Conservation (phyloP, 805 yeast genomes). For the Zygoascus bituminiphila region DNA sequence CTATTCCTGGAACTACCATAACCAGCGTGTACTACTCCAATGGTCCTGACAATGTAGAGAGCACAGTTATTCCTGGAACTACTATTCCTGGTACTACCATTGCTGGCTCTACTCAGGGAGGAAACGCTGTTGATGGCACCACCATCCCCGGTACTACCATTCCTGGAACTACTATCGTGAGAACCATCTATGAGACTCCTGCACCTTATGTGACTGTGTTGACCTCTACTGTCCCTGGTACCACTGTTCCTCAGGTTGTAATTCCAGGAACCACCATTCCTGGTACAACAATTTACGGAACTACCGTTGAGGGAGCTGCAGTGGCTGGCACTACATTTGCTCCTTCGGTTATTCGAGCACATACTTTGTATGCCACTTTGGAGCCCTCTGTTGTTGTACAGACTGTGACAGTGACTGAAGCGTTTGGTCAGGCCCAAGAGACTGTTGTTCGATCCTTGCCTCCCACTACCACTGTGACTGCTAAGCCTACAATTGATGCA, state of each 20-base stretch:
- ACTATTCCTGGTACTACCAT: slow-evolving; percentile 19
- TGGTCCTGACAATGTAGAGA: not conserved
- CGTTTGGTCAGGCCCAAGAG: not conserved
- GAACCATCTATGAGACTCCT: not conserved
- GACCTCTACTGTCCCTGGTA: slow-evolving; percentile 11
- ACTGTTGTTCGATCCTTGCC: slow-evolving; percentile 12
- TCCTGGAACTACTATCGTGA: not conserved
- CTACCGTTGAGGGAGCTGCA: slow-evolving; percentile 1
- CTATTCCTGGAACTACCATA: not conserved
- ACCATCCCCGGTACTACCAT: slow-evolving; percentile 15
- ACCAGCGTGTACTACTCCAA: not conserved
- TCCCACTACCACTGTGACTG: slow-evolving; percentile 13
- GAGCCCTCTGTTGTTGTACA: slow-evolving; percentile 7
- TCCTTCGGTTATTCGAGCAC: slow-evolving; percentile 11
- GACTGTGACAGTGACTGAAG: slow-evolving; percentile 11
- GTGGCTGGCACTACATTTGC: slow-evolving; percentile 2
- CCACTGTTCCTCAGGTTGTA: slow-evolving; percentile 11
- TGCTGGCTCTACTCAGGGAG: slow-evolving; percentile 12
- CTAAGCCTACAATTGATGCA: slow-evolving; percentile 4
- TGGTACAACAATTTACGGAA: slow-evolving; percentile 1
- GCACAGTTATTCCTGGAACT: not conserved
- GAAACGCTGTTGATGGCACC: not conserved
- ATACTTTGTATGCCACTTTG: slow-evolving; percentile 5
- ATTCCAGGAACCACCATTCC: slow-evolving; percentile 11
- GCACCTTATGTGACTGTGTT: slow-evolving; percentile 15